Evolutionary conservation across 768 basidiomycete species (phyloP).

Genomic region (Kwoniella dendrophila): DNA sequence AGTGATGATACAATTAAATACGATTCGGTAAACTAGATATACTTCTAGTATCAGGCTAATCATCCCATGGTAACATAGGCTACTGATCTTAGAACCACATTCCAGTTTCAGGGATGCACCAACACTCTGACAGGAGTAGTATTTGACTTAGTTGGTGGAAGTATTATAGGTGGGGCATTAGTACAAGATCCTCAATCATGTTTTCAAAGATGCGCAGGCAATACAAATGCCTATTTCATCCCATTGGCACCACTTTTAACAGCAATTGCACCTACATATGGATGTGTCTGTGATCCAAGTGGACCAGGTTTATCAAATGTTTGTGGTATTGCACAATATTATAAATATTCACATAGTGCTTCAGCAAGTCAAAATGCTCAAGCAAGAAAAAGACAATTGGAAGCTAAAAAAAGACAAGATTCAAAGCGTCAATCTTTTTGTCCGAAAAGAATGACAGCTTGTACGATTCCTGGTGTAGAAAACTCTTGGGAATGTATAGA

Average conservation of each 20-base stretch:
- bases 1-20: background rate
- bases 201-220: slow-evolving; percentile 7
- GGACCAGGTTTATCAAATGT: background rate
- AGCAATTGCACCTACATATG: slow-evolving; percentile 4
- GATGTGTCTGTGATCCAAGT: slow-evolving; percentile 17
- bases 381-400: background rate
- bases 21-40: background rate
- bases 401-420: background rate
- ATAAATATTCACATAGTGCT: slow-evolving; percentile 2
- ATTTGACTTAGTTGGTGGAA: slow-evolving; percentile 1
- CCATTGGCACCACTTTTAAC: slow-evolving; percentile 13
- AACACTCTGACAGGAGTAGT: slow-evolving; percentile 6
- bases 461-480: slow-evolving; percentile 7
- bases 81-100: slow-evolving; percentile 10
- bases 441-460: slow-evolving; percentile 7
- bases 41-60: background rate
- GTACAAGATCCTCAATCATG: slow-evolving; percentile 13
- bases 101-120: slow-evolving; percentile 7
- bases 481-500: slow-evolving; percentile 20
- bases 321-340: slow-evolving; percentile 7
- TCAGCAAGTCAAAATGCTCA: slow-evolving; percentile 14
- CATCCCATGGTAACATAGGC: background rate
- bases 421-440: slow-evolving; percentile 15
- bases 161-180: slow-evolving; percentile 7
- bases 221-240: slow-evolving; percentile 12